These are phyloP conservation scores for Thelephora terrestris DNA, from an alignment of 1,284 basidiomycete genomes.

Conservation along the genomic window DNA sequence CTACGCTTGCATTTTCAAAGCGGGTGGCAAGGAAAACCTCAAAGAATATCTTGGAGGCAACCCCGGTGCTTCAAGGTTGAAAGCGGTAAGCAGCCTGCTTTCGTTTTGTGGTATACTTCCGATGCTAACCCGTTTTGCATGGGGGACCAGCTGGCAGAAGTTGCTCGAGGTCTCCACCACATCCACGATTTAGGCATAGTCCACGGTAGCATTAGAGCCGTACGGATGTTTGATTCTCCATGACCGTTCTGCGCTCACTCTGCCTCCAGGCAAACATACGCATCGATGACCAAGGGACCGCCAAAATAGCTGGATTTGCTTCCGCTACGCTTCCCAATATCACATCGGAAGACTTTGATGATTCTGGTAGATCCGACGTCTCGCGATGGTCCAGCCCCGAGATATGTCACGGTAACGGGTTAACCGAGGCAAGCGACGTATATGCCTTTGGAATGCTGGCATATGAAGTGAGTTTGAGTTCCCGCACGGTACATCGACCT, in stretches of 20 bases:
- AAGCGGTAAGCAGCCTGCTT: slow-evolving; percentile 2
- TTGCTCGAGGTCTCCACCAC: neutral
- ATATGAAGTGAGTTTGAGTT: neutral
- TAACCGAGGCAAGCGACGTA: neutral
- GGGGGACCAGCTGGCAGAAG: neutral
- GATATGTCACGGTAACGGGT: neutral
- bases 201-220: neutral
- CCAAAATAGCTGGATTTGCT: slow-evolving; percentile 1
- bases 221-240: neutral
- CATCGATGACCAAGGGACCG: neutral
- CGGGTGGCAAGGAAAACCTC: slow-evolving; percentile 7
- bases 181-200: neutral
- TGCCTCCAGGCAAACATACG: slow-evolving; percentile 2
- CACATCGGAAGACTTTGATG: neutral
- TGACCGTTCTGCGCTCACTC: no score
- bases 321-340: neutral
- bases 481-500: neutral
- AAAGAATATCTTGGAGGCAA: slow-evolving; percentile 1
- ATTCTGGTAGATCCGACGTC: neutral
- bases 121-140: no score
- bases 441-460: slow-evolving; percentile 1
- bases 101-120: no score
- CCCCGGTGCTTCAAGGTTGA: slow-evolving; percentile 3
- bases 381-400: neutral
- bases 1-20: slow-evolving; percentile 6